Base-by-base conservation (phyloP, 148 eudicot species). In the Nepenthes gracilis region DNA sequence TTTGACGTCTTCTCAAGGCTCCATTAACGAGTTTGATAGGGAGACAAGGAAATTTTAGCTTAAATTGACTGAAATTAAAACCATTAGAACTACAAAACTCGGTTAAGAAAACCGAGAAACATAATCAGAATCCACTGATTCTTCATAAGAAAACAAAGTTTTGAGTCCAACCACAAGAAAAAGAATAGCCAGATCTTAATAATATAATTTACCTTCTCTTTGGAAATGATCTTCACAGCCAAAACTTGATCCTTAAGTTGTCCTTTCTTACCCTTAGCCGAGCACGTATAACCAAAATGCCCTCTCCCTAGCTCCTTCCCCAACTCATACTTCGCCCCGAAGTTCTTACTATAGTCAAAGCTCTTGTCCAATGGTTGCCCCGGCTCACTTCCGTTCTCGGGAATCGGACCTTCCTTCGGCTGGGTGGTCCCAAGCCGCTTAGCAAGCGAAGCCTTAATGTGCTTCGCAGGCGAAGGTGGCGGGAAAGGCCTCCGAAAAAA, bases 381-480 rank as follows among this genome's bases (percentile, higher is more conserved):
- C 9, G 59, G 69, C 15, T 70, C 84, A 10, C 14, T 68, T 1
- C 65, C 72, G 1, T 70, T 66, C 57, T 61, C 86, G 69, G 72
- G 76, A 0, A 74, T 73, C 57, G 78, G 54, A 68, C 47, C 76
- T 68, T 63, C 64, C 67, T 55, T 56, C 47, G 65, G 71, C 67
- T 53, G 64, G 38, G 54, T 40, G 32, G 50, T 55, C 9, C 74
- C 77, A 50, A 64, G 71, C 67, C 96, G 60, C 64, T 81, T 73
- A 81, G 78, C 2, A 0, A 92, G 53, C 65, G 89, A 85, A 55
- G 95, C 87, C 85, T 84, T 86, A 60, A 93, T 93, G 64, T 94
- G 98, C 83, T 84, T 93, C 66, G 98, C 98, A 70, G 96, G 98
- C 4, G 98, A 93, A 64, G 98, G 98, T 35, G 98, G 98, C 10